Evolutionary conservation across 441 rosid species (phyloP).

Genomic region (Adansonia gregorii): DNA sequence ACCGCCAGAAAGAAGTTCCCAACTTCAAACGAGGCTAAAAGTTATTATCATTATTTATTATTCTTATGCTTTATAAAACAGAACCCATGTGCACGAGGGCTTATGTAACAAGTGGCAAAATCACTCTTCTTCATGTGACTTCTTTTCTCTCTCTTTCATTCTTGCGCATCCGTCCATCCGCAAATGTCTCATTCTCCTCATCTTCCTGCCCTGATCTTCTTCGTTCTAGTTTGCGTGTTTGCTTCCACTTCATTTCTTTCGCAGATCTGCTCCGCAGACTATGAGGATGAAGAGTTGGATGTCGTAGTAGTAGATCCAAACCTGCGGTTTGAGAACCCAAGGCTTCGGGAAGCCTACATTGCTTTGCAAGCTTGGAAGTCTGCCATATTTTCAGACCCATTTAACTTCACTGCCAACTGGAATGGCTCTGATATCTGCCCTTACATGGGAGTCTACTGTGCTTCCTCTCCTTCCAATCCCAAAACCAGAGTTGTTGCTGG

Average conservation of each 20-base stretch:
- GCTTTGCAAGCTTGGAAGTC: constrained; percentile 69
- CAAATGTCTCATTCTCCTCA: constrained; percentile 40
- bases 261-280: constrained; percentile 37
- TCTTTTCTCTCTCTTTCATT: background rate
- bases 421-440: constrained; percentile 60
- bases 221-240: constrained; percentile 37
- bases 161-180: background rate
- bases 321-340: constrained; percentile 53
- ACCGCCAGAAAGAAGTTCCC: background rate
- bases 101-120: constrained; percentile 14
- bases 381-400: constrained; percentile 70
- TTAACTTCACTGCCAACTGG: constrained; percentile 70
- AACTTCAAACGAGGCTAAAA: constrained; percentile 5
- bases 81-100: constrained; percentile 16
- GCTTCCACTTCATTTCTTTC: constrained; percentile 36
- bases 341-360: constrained; percentile 63
- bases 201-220: background rate
- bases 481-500: constrained; percentile 55
- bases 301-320: constrained; percentile 41
- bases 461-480: constrained; percentile 44
- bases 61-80: constrained; percentile 37
- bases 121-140: constrained; percentile 35
- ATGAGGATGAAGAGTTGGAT: constrained; percentile 35
- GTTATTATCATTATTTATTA: background rate
- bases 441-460: constrained; percentile 61